Conservation (phyloP, 202 grass and related monocot species). For the Sporobolus alterniflorus region DNA sequence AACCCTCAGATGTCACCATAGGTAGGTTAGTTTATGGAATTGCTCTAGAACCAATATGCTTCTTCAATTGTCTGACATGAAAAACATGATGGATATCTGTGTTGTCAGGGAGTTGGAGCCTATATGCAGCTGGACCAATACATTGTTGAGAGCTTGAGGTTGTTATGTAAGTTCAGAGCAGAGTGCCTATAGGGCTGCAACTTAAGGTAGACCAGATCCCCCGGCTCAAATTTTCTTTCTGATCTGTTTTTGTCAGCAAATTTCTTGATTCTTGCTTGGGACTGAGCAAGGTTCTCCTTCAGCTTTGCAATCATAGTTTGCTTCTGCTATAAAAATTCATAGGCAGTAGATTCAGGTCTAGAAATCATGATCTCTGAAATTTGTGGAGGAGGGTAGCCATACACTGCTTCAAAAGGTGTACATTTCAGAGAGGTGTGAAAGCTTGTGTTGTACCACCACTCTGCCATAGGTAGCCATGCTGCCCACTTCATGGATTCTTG, state of each 20-base stretch:
- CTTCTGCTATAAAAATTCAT: neutral
- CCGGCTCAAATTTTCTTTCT: neutral
- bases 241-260: neutral
- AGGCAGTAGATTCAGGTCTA: too few species aligned
- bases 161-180: rapidly evolving
- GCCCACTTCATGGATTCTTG: too few species aligned
- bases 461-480: too few species aligned
- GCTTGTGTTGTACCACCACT: too few species aligned
- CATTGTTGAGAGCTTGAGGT: neutral
- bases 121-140: neutral
- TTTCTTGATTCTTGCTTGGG: neutral
- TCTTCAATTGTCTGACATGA: too few species aligned
- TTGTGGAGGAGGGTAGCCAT: too few species aligned
- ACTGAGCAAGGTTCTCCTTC: neutral
- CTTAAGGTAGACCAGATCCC: neutral
- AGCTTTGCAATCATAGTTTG: neutral
- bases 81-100: neutral
- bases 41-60: neutral
- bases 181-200: neutral
- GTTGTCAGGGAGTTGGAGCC: neutral
- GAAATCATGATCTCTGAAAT: too few species aligned
- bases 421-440: too few species aligned
- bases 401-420: too few species aligned
- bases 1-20: neutral
- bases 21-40: neutral